phyloP scores from a whole-genome alignment of 768 basidiomycete genomes.

The Mycena floridula region DNA sequence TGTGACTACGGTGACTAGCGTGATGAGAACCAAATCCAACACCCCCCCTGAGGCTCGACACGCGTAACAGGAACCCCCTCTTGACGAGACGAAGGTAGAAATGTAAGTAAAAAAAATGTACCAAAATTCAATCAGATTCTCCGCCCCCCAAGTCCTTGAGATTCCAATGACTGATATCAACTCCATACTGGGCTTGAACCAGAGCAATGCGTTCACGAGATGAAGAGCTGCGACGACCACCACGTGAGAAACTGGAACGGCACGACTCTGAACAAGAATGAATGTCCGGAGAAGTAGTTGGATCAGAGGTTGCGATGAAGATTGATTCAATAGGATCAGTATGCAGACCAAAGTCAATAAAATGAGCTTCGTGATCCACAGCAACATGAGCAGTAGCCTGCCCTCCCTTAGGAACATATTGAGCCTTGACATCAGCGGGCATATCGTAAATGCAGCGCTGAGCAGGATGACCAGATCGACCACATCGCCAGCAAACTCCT shows the following conservation, averaged over 20 bases:
- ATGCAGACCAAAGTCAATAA: too few species aligned
- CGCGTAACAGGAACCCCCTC: neutral
- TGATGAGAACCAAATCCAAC: too few species aligned
- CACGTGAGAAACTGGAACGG: too few species aligned
- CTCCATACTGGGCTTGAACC: neutral
- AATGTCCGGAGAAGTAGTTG: too few species aligned
- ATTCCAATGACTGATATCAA: too few species aligned
- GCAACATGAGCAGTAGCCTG: neutral
- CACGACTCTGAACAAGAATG: too few species aligned
- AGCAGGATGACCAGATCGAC: conserved; percentile 5
- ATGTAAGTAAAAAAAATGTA: neutral
- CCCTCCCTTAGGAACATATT: conserved; percentile 1
- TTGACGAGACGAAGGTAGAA: neutral
- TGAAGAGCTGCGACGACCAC: neutral
- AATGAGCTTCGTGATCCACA: neutral
- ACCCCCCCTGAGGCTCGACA: neutral
- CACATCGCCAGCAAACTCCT: conserved; percentile 5
- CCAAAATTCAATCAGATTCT: neutral
- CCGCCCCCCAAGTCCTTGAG: neutral
- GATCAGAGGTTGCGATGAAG: too few species aligned
- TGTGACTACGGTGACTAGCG: too few species aligned
- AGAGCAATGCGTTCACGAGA: neutral
- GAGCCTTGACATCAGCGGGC: conserved; percentile 5
- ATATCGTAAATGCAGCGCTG: conserved; percentile 5
- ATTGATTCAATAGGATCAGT: too few species aligned